A percentile compares a stretch with the other conserved stretches of the same genome.
phyloP scores from a whole-genome alignment of 805 yeast species.

The Sugiyamaella mastotermitis region DNA sequence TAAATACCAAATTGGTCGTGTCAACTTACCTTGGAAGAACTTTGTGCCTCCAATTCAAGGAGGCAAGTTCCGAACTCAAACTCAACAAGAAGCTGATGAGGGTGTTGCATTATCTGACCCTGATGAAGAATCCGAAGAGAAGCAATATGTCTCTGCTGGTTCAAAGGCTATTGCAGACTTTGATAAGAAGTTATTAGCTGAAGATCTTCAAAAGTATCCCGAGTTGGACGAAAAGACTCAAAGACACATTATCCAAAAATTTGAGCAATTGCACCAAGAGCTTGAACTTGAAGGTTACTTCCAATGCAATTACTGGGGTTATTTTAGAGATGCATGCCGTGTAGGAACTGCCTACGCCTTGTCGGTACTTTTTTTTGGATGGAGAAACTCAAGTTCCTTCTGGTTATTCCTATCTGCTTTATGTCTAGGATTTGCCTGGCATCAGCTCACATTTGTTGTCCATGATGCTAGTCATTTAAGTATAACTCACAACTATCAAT shows the following conservation, averaged over 20 bases:
- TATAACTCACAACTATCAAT: slow-evolving; percentile 71
- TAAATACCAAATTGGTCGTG: slow-evolving; percentile 60
- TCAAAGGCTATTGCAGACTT: slow-evolving; percentile 39
- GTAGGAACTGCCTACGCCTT: slow-evolving; percentile 48
- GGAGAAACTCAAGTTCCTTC: slow-evolving; percentile 2
- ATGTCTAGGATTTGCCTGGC: slow-evolving; percentile 75
- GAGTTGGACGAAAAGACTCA: slow-evolving; percentile 66
- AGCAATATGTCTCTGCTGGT: background rate
- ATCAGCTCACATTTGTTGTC: slow-evolving; percentile 78
- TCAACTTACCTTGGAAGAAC: slow-evolving; percentile 64
- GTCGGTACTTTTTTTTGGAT: slow-evolving; percentile 41
- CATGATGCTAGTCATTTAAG: slow-evolving; percentile 89
- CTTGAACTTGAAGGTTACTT: slow-evolving; percentile 57
- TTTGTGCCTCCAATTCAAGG: slow-evolving; percentile 88
- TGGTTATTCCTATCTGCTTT: slow-evolving; percentile 54
- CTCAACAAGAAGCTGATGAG: slow-evolving; percentile 24
- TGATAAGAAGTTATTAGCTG: slow-evolving; percentile 49
- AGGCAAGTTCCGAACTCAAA: slow-evolving; percentile 41
- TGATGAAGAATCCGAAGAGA: slow-evolving; percentile 7
- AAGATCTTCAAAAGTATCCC: slow-evolving; percentile 57
- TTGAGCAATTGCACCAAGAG: slow-evolving; percentile 51
- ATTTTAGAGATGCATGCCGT: slow-evolving; percentile 62
- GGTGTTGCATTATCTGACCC: slow-evolving; percentile 16
- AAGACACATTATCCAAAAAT: slow-evolving; percentile 45
- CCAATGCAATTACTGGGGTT: slow-evolving; percentile 67